These are phyloP conservation scores for Clohesyomyces aquaticus DNA, from an alignment of 495 filamentous ascomycete species.

Conservation along the genomic window DNA sequence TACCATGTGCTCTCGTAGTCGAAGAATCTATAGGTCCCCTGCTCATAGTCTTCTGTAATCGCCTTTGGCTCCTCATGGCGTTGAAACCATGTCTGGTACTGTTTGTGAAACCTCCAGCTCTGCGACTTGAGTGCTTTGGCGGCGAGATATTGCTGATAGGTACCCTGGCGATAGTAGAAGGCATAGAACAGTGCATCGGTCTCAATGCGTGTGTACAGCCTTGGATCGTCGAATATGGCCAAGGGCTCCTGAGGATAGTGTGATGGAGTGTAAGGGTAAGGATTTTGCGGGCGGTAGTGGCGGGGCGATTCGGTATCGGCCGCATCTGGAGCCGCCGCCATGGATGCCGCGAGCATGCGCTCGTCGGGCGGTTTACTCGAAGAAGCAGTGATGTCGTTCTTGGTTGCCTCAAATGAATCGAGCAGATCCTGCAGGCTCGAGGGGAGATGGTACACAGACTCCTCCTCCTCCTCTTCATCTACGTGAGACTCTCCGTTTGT, in stretches of 20 bases:
- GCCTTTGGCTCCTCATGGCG: constrained; percentile 96
- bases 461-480: constrained; percentile 57
- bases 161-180: constrained; percentile 97
- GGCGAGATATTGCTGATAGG: constrained; percentile 94
- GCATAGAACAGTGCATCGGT: constrained; percentile 98
- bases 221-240: constrained; percentile 85
- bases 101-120: constrained; percentile 99
- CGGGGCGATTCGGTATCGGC: constrained; percentile 79
- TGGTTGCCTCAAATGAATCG: constrained; percentile 85
- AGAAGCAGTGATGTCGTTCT: constrained; percentile 49
- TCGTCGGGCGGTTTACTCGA: constrained; percentile 47
- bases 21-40: constrained; percentile 98
- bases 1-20: constrained; percentile 99
- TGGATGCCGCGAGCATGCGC: constrained; percentile 71
- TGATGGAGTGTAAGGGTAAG: constrained; percentile 70
- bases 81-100: constrained; percentile 99
- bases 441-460: constrained; percentile 95
- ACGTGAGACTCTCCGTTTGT: constrained; percentile 59
- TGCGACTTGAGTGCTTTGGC: constrained; percentile 94
- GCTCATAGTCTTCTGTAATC: constrained; percentile 97
- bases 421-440: constrained; percentile 86
- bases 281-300: constrained; percentile 79
- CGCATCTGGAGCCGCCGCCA: constrained; percentile 70
- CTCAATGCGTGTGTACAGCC: constrained; percentile 84
- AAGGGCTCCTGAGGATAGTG: constrained; percentile 93